Conservation (phyloP, 2,329 filamentous ascomycete genomes). For the Nemania serpens region DNA sequence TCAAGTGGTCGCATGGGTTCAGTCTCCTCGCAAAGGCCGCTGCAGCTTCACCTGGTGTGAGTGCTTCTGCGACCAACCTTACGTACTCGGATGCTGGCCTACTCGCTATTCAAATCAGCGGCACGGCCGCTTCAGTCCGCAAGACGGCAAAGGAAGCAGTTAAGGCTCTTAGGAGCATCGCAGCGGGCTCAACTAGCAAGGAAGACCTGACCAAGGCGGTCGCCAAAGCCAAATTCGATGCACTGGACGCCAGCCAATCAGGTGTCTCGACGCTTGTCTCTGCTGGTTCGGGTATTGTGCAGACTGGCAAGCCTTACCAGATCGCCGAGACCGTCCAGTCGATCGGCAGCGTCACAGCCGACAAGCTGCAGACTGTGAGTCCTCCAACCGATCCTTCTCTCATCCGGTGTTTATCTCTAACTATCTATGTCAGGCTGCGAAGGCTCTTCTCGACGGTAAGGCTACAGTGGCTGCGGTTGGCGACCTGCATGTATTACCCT, state of each 20-base stretch:
- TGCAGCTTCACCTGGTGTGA: slow-evolving; percentile 66
- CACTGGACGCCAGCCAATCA: slow-evolving; percentile 80
- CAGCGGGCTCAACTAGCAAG: slow-evolving; percentile 73
- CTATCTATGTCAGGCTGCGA: slow-evolving; percentile 70
- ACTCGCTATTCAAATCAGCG: slow-evolving; percentile 79
- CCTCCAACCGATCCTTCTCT: neutral
- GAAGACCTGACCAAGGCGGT: slow-evolving; percentile 92
- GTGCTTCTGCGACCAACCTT: slow-evolving; percentile 74
- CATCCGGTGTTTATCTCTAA: slow-evolving; percentile 31
- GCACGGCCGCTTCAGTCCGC: slow-evolving; percentile 73
- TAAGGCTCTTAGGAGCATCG: slow-evolving; percentile 80
- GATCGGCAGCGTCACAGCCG: slow-evolving; percentile 79
- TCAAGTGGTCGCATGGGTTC: slow-evolving; percentile 97
- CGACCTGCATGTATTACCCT: slow-evolving; percentile 89
- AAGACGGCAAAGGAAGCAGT: slow-evolving; percentile 76
- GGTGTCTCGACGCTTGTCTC: slow-evolving; percentile 77
- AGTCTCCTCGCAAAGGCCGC: slow-evolving; percentile 83
- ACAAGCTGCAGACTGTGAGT: slow-evolving; percentile 85
- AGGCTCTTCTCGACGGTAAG: slow-evolving; percentile 84
- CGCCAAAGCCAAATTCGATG: slow-evolving; percentile 90
- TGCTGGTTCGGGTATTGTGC: slow-evolving; percentile 82
- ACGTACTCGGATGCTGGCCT: slow-evolving; percentile 95
- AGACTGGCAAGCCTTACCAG: slow-evolving; percentile 81
- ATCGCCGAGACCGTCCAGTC: slow-evolving; percentile 78
- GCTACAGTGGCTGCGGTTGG: slow-evolving; percentile 88